A percentile compares a stretch with the other conserved stretches of the same genome.
Conservation (phyloP, 371 early-diverging fungal genomes). For the Gilbertella persicaria region DNA sequence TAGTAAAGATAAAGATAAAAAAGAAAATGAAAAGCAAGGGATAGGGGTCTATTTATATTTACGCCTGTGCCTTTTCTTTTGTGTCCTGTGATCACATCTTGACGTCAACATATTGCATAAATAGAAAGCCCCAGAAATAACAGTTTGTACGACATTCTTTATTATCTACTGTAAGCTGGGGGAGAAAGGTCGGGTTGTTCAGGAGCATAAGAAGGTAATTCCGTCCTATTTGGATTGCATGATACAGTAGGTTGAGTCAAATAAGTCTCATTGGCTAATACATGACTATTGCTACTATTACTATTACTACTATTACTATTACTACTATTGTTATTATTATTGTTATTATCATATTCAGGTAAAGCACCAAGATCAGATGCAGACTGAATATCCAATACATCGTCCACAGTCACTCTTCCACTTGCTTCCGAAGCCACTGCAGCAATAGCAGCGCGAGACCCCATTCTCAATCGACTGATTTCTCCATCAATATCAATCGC, state of each 20-base stretch:
- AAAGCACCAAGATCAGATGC: slow-evolving; percentile 30
- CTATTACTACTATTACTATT: slow-evolving; percentile 7
- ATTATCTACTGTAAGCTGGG: background rate
- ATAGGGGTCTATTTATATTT: background rate
- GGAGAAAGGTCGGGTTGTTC: background rate
- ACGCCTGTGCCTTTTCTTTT: background rate
- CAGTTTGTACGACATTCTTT: background rate
- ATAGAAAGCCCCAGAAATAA: background rate
- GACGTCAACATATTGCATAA: slow-evolving; percentile 3
- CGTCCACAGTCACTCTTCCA: slow-evolving; percentile 48
- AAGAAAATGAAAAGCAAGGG: background rate
- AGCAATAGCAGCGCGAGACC: slow-evolving; percentile 45
- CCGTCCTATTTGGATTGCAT: background rate
- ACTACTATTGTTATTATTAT: background rate
- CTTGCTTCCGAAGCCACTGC: slow-evolving; percentile 40
- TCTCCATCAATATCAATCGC: slow-evolving; percentile 38
- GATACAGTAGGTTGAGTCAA: background rate
- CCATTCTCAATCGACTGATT: slow-evolving; percentile 40
- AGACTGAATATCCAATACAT: slow-evolving; percentile 37
- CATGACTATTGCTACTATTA: background rate
- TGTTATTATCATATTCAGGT: slow-evolving; percentile 32
- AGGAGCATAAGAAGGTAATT: background rate
- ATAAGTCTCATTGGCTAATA: background rate
- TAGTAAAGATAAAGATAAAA: background rate
- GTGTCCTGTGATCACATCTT: slow-evolving; percentile 5